Base-by-base conservation (phyloP, 179 eudicot species). In the Spinacia oleracea region DNA sequence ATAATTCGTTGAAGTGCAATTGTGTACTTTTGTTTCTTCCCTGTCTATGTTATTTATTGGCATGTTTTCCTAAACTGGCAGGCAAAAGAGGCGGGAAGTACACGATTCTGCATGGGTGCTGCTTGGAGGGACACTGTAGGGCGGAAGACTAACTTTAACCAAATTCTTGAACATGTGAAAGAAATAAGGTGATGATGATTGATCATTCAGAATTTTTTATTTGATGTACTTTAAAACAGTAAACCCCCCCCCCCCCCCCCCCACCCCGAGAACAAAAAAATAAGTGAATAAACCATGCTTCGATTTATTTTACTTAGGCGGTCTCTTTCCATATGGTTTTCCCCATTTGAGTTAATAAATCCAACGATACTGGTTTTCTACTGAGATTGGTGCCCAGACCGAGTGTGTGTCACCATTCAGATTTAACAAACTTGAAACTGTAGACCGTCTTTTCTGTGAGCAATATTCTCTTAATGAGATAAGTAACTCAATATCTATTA, bases 1-100 rank as follows among this genome's bases (percentile, higher is more conserved):
- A 62, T 9, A 25, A 59, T 8, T 59, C 4, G 29, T 62, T 25
- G 2, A 38, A 67, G 11, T 67, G 48, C 48, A 69, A n/a, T 10
- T 63, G 66, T 70, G 62, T 53, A 23, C 27, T 53, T 16, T 59
- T 50, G 29, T 20, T 72, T 53, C 10, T 48, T n/a, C 53, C 23
- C 16, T 20, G 20, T 71, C 42, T 59, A 18, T 11, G 8, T 16
- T 73, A 45, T 35, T 65, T 27, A 4, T 50, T 85, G 72, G 63
- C 56, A n/a, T 56, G 20, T 72, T 76, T 73, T 55, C 72, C 5
- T 76, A n/a, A 32, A 55, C 65, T 79, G 76, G 21, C 88, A 96
- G 99, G 99, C 99, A 70, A 96, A 96, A 88, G 97, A 96, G 81
- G 99, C 94, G 75, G 99, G 99, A 58, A 96, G 98, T 77, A 96